A percentile compares a stretch with the other conserved stretches of the same genome.
These are phyloP conservation scores for Leptographium radiaticola DNA, from an alignment of 2,329 filamentous ascomycete genomes.

Conservation along the genomic window DNA sequence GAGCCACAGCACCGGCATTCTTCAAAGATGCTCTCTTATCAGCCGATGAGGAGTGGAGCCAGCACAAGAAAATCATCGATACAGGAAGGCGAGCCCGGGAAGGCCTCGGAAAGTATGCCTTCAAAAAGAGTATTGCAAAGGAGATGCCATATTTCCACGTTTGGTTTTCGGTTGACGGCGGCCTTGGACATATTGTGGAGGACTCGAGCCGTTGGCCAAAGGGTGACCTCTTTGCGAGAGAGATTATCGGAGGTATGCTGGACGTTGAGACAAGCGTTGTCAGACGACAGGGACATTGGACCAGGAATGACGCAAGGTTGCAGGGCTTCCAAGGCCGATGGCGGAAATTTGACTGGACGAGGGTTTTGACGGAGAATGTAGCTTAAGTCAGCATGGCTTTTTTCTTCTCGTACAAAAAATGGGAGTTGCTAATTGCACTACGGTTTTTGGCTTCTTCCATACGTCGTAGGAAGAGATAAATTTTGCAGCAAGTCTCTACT, in stretches of 20 bases:
- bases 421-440: no score
- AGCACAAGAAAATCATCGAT: conserved; percentile 91
- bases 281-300: conserved; percentile 84
- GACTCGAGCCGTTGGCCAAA: conserved; percentile 73
- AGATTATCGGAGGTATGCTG: conserved; percentile 85
- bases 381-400: background rate
- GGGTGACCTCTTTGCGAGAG: conserved; percentile 84
- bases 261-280: conserved; percentile 70
- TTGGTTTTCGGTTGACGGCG: conserved; percentile 89
- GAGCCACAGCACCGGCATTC: conserved; percentile 83
- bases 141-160: conserved; percentile 98
- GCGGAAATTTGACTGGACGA: conserved; percentile 84
- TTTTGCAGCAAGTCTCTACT: no score
- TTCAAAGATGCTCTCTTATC: conserved; percentile 89
- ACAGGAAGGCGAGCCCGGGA: conserved; percentile 54
- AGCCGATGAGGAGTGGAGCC: conserved; percentile 84
- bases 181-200: conserved; percentile 85
- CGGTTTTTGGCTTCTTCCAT: no score
- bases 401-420: background rate
- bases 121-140: conserved; percentile 70
- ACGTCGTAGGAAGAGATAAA: no score
- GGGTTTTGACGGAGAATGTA: conserved; percentile 33
- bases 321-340: conserved; percentile 75
- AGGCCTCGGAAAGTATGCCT: conserved; percentile 67
- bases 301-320: conserved; percentile 51